phyloP scores from a whole-genome alignment of 2,329 filamentous ascomycete species.

The Zymoseptoria brevis region DNA sequence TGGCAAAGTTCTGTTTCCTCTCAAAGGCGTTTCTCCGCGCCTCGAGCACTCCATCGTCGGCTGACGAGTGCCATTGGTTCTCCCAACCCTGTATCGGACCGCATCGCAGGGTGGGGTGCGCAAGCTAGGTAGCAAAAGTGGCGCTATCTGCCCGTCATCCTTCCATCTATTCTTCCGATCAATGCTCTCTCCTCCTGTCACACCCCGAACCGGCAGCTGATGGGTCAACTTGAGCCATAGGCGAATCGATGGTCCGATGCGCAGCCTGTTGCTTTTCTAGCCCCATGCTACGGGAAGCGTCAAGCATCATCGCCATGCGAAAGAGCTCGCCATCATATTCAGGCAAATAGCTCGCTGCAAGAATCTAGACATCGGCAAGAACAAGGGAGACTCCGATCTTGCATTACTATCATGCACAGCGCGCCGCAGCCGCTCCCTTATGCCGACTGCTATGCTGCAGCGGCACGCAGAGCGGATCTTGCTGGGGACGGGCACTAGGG shows the following conservation, averaged over 20 bases:
- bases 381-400: neutral
- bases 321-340: neutral
- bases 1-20: neutral
- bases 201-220: slow-evolving; percentile 6
- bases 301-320: slow-evolving; percentile 1
- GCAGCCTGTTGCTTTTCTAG: neutral
- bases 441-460: slow-evolving; percentile 1
- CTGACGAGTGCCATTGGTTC: slow-evolving; percentile 8
- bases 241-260: slow-evolving; percentile 11
- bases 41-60: slow-evolving; percentile 6
- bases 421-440: neutral
- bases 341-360: neutral
- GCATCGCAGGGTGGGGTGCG: slow-evolving; percentile 8
- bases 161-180: neutral
- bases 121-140: neutral
- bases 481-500: slow-evolving; percentile 4
- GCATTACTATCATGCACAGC: slow-evolving; percentile 3
- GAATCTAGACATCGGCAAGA: slow-evolving; percentile 5
- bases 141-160: slow-evolving; percentile 17
- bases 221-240: slow-evolving; percentile 13
- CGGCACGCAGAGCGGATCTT: slow-evolving; percentile 4
- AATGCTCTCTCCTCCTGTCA: slow-evolving; percentile 10
- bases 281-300: neutral
- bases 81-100: slow-evolving; percentile 10
- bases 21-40: slow-evolving; percentile 5